Base-by-base conservation (phyloP, 1,284 basidiomycete species). In the Ceratobasidium sp. region DNA sequence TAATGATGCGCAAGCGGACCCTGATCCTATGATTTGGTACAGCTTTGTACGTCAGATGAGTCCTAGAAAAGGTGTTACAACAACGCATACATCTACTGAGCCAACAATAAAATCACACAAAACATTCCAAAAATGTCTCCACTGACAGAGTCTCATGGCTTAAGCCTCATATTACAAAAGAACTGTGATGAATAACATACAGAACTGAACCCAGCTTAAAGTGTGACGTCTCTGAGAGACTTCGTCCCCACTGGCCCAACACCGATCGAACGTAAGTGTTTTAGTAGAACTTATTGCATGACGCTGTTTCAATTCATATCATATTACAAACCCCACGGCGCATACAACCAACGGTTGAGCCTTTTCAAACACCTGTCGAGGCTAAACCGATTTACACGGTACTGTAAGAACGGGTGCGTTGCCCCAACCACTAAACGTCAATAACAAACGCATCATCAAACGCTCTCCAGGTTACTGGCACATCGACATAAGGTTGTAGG, bases 391-490 rank as follows among this genome's bases (percentile, higher is more conserved):
- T 49, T 49, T 49, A 49, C 46, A 49, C 46, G 46, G 33, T 33
- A 33, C 46, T 10, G 18, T 20, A 18, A 20, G 15, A 51, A 20
- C 49, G n/a, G 15, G 49, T 51, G 23, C 42, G 7, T 20, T n/a
- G 44, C 20, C 12, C 40, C 26, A 58, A n/a, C 28, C 7, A 61
- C 61, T n/a, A 73, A 10, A 73, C 70, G 33, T 73, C 70, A 28
- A 73, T 46, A 7, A 73, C 70, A 60, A 73, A 61, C 26, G 70
- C 42, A 4, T 61, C 56, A 6, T 73, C 58, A 51, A 73, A 73
- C 13, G 70, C 58, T 23, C 69, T 55, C 70, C 70, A 73, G 49
- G 15, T 42, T 12, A 6, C 26, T n/a, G 70, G 70, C 15, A 73
- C 70, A 49, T 73, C 58, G 26, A 63, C 39, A 51, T 73, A 73